Percentiles rank a stretch among this genome's conserved stretches.
Conservation (phyloP, 1,284 basidiomycete species). For the Heliocybe sulcata region DNA sequence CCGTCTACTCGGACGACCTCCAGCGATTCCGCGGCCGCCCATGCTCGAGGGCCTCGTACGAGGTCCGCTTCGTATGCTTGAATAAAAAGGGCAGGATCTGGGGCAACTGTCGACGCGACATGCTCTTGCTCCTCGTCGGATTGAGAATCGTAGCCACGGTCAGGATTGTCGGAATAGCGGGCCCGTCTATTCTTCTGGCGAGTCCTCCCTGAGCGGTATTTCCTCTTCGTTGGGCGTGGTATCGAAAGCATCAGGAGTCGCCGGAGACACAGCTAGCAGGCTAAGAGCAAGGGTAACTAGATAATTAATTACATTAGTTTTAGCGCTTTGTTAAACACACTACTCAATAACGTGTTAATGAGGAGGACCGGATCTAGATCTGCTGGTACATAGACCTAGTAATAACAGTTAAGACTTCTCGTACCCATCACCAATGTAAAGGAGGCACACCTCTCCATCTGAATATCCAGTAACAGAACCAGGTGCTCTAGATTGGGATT, state of each 20-base stretch:
- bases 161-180: background rate
- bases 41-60: conserved; percentile 37
- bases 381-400: too few relatives aligned
- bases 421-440: too few relatives aligned
- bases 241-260: background rate
- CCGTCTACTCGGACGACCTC: conserved; percentile 25
- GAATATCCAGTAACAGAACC: too few relatives aligned
- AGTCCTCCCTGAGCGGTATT: background rate
- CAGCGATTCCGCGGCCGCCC: conserved; percentile 35
- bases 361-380: too few relatives aligned
- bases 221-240: background rate
- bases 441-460: too few relatives aligned
- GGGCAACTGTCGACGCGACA: background rate
- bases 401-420: too few relatives aligned
- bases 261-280: too few relatives aligned
- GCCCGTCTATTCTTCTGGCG: background rate
- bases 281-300: too few relatives aligned
- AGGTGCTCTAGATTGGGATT: too few relatives aligned
- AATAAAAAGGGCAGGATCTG: conserved; percentile 34
- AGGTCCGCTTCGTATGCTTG: conserved; percentile 67
- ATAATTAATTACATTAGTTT: too few relatives aligned
- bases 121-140: background rate
- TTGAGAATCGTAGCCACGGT: background rate
- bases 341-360: too few relatives aligned
- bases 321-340: too few relatives aligned